These are phyloP conservation scores for Fusarium sp. DNA, from an alignment of 2,329 filamentous ascomycete species.

Conservation along the genomic window DNA sequence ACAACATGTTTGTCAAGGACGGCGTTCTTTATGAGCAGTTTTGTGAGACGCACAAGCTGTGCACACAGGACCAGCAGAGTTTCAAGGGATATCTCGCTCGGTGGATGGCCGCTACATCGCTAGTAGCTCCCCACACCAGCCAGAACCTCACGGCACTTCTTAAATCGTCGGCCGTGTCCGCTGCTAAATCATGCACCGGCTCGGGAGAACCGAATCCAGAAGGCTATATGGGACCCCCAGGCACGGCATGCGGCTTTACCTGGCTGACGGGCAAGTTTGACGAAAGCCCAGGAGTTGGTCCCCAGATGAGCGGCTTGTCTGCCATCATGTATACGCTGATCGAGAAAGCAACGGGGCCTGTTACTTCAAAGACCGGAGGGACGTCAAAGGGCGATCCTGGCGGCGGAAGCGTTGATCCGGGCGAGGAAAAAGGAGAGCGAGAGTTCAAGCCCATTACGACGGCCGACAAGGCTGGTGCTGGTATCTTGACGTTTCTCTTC, in stretches of 20 bases:
- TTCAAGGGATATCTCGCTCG: conserved; percentile 81
- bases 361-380: conserved; percentile 66
- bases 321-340: conserved; percentile 70
- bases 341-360: conserved; percentile 53
- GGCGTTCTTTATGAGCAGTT: conserved; percentile 70
- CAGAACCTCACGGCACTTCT: conserved; percentile 62
- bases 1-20: conserved; percentile 62
- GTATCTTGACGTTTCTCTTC: conserved; percentile 63
- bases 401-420: conserved; percentile 52
- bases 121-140: conserved; percentile 63
- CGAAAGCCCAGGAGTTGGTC: conserved; percentile 68
- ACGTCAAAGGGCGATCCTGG: conserved; percentile 62
- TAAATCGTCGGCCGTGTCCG: conserved; percentile 59
- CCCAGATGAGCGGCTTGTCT: conserved; percentile 74
- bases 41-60: conserved; percentile 69
- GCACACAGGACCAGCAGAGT: conserved; percentile 75
- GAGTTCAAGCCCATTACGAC: conserved; percentile 51
- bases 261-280: conserved; percentile 69
- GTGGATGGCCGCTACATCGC: conserved; percentile 67
- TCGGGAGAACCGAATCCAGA: conserved; percentile 41
- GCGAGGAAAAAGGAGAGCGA: conserved; percentile 42
- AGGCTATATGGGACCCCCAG: conserved; percentile 60
- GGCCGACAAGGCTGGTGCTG: conserved; percentile 64
- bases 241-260: conserved; percentile 72
- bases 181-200: conserved; percentile 62